Base-by-base conservation (phyloP, 2,329 filamentous ascomycete species). In the Xylariaceae sp. region DNA sequence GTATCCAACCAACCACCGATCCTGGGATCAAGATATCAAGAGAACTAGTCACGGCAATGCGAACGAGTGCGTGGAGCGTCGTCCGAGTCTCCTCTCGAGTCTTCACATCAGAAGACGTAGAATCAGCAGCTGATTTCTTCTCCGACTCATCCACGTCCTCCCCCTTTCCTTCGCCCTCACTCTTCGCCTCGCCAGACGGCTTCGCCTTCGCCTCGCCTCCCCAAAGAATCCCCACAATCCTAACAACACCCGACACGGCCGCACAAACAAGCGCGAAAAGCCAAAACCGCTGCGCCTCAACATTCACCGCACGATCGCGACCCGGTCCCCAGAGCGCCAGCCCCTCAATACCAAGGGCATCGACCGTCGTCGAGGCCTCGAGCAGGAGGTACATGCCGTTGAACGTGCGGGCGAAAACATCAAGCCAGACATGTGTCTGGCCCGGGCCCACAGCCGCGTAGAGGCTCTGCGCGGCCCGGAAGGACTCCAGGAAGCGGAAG, bases 251-350 rank as follows among this genome's bases (percentile, higher is more conserved):
- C 23, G 76, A 67, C 2, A 80, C 48, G 0, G 83, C 73, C 0
- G 80, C 82, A 59, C 81, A 80, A 9, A 74, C 74, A 18, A 90
- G 74, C 0, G 81, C 80, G 45, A 85, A 82, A 63, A 90, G 82
- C 88, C 88, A 92, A 72, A 88, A 86, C 55, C 84, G 80, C 73
- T 88, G 84, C 0, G 82, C 83, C 73, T 90, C 85, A 18, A 80
- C 62, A 51, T 83, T 77, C 3, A 88, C 67, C 30, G 63, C 66
- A n/a, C 67, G 66, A 13, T 79, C 79, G 71, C 76, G 69, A 44
- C 77, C 78, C 1, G 79, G 66, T 0, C 79, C 80, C 74, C 87
- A 85, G 10, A 83, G 71, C 51, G 80, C 74, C 62, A 84, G 63
- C 56, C 74, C 75, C 48, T 73, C 66, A 15, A 81, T 70, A 15